A percentile compares a stretch with the other conserved stretches of the same genome.
Evolutionary conservation across 2,329 filamentous ascomycete species (phyloP).

Genomic region (Colletotrichum plurivorum): DNA sequence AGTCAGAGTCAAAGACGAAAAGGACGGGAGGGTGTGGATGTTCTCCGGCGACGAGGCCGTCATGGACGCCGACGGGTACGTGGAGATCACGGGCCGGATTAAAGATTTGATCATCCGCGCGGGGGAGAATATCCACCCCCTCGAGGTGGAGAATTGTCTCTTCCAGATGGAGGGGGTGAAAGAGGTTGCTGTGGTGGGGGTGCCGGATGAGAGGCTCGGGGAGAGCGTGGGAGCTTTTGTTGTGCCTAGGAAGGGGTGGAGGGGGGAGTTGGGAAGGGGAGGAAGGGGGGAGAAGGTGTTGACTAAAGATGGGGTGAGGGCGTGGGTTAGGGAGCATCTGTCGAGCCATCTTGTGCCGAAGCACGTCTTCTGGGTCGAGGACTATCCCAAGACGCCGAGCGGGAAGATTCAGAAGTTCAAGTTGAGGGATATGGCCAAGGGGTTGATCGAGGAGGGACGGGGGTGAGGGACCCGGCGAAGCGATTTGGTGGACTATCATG

Average conservation of each 20-base stretch:
- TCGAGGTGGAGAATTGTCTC: conserved; percentile 92
- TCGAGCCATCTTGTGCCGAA: conserved; percentile 86
- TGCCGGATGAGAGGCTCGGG: conserved; percentile 86
- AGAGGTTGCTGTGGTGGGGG: conserved; percentile 86
- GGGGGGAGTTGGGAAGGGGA: conserved; percentile 45
- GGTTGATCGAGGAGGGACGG: conserved; percentile 45
- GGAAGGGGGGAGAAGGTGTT: conserved; percentile 51
- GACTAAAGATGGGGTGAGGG: conserved; percentile 71
- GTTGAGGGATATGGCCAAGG: conserved; percentile 75
- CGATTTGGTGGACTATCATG: background rate
- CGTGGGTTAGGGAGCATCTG: conserved; percentile 80
- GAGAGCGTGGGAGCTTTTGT: conserved; percentile 91
- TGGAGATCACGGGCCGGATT: conserved; percentile 90
- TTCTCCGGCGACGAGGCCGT: conserved; percentile 90
- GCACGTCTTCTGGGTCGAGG: conserved; percentile 87
- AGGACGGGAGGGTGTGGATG: conserved; percentile 81
- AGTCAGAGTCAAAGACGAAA: conserved; percentile 65
- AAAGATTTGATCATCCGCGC: conserved; percentile 97
- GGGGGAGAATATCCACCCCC: conserved; percentile 95
- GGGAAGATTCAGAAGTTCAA: conserved; percentile 98
- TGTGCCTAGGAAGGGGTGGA: conserved; percentile 55
- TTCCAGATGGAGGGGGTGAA: conserved; percentile 78
- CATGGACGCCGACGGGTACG: conserved; percentile 87
- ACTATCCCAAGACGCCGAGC: conserved; percentile 95
- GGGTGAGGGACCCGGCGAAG: background rate